These are phyloP conservation scores for Botrytis deweyae DNA, from an alignment of 2,329 filamentous ascomycete species.

Conservation along the genomic window DNA sequence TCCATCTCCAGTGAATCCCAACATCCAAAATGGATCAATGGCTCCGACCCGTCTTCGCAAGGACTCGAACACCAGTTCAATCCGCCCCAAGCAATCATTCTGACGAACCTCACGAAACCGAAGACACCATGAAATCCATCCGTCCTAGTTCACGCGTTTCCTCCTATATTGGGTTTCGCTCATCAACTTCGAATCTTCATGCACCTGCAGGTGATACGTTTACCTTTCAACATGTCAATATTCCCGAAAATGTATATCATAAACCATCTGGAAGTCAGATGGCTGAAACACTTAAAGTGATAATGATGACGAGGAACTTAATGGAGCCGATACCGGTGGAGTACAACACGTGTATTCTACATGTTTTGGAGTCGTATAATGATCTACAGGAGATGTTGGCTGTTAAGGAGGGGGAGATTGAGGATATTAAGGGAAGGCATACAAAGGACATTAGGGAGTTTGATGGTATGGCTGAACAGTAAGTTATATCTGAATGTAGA, in stretches of 20 bases:
- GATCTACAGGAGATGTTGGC: constrained; percentile 29
- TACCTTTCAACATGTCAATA: constrained; percentile 24
- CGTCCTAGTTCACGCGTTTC: constrained; percentile 32
- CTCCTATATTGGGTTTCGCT: constrained; percentile 32
- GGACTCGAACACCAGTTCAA: constrained; percentile 28
- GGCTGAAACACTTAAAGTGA: constrained; percentile 37
- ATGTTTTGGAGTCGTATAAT: constrained; percentile 38
- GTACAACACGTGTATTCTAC: constrained; percentile 38
- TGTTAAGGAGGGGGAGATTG: constrained; percentile 30
- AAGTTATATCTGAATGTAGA: background rate
- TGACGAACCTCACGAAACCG: constrained; percentile 27
- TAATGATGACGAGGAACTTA: constrained; percentile 38
- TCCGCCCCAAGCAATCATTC: constrained; percentile 16
- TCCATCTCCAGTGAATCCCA: background rate
- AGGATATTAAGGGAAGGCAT: constrained; percentile 32
- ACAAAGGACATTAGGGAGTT: constrained; percentile 35
- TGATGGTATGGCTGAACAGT: constrained; percentile 30
- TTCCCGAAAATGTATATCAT: constrained; percentile 34
- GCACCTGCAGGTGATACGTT: constrained; percentile 26
- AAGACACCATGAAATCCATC: constrained; percentile 27
- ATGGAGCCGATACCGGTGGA: constrained; percentile 34
- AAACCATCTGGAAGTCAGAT: constrained; percentile 38
- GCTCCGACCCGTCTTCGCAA: constrained; percentile 35
- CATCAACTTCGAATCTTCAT: constrained; percentile 25
- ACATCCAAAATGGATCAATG: constrained; percentile 33